Evolutionary conservation across 176 grass and related monocot genomes (phyloP).

Genomic region (Echinochloa phyllopogon): DNA sequence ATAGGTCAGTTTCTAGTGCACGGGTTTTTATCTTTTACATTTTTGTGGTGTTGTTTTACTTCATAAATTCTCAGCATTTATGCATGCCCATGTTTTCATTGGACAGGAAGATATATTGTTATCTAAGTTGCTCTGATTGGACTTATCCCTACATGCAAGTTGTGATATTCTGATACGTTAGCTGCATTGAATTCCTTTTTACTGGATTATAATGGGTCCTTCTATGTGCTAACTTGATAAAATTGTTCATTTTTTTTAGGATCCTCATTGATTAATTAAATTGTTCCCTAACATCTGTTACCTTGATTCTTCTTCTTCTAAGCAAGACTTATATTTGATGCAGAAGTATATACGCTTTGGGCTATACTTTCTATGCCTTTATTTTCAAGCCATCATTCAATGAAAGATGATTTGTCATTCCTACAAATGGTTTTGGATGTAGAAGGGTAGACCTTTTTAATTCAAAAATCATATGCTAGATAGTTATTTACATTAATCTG

Average conservation of each 20-base stretch:
- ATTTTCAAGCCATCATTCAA: neutral
- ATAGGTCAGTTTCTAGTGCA: conserved; percentile 57
- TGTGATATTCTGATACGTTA: neutral
- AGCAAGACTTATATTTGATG: neutral
- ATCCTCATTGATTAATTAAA: neutral
- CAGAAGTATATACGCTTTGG: neutral
- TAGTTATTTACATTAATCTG: neutral
- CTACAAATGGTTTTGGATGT: neutral
- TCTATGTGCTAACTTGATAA: neutral
- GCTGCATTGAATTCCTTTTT: neutral
- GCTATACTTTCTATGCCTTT: neutral
- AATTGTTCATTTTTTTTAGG: neutral
- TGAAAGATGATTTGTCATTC: neutral
- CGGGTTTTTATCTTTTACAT: conserved; percentile 18
- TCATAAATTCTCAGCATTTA: conserved; percentile 22
- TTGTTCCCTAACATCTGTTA: neutral
- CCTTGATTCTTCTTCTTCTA: neutral
- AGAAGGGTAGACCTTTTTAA: neutral
- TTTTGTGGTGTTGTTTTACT: conserved; percentile 31
- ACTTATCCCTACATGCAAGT: neutral
- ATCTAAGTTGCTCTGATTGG: neutral
- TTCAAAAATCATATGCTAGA: neutral
- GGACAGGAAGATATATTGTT: neutral
- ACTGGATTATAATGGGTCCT: neutral
- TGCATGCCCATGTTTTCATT: neutral